A percentile compares a stretch with the other conserved stretches of the same genome.
These are phyloP conservation scores for Nissolia schottii DNA, from an alignment of 306 rosid genomes.

Conservation along the genomic window DNA sequence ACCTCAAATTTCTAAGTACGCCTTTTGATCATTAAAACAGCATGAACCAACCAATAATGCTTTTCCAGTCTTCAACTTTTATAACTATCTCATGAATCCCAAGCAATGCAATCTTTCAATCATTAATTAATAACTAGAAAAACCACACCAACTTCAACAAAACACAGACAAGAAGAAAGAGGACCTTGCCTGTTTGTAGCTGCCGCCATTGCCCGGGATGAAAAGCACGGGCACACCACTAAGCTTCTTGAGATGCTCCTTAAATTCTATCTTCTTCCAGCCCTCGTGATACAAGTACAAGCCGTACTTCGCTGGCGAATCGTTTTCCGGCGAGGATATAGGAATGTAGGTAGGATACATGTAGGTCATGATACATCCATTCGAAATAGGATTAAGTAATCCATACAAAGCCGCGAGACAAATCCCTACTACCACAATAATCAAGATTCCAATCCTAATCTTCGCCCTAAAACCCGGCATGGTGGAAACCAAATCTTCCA, in stretches of 20 bases:
- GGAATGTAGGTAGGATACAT: slow-evolving; percentile 98
- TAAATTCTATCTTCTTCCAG: slow-evolving; percentile 82
- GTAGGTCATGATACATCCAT: slow-evolving; percentile 91
- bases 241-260: slow-evolving; percentile 80
- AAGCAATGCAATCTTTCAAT: neutral
- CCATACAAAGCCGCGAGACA: slow-evolving; percentile 64
- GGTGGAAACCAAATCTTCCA: neutral
- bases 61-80: slow-evolving; percentile 3
- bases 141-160: neutral
- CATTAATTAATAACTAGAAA: neutral
- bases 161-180: slow-evolving; percentile 29
- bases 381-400: slow-evolving; percentile 67
- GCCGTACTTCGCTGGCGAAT: slow-evolving; percentile 63
- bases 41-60: neutral
- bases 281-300: slow-evolving; percentile 93
- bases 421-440: slow-evolving; percentile 42
- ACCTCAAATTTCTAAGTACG: neutral
- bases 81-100: neutral
- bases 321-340: slow-evolving; percentile 40
- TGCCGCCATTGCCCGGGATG: slow-evolving; percentile 98
- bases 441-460: slow-evolving; percentile 51
- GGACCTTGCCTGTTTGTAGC: slow-evolving; percentile 96
- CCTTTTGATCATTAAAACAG: slow-evolving; percentile 12
- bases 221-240: slow-evolving; percentile 87
- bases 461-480: slow-evolving; percentile 66